Evolutionary conservation across 768 basidiomycete species (phyloP), one percentile per base, ranked within the genome.

Genomic region (Leccinum ochraceum): DNA sequence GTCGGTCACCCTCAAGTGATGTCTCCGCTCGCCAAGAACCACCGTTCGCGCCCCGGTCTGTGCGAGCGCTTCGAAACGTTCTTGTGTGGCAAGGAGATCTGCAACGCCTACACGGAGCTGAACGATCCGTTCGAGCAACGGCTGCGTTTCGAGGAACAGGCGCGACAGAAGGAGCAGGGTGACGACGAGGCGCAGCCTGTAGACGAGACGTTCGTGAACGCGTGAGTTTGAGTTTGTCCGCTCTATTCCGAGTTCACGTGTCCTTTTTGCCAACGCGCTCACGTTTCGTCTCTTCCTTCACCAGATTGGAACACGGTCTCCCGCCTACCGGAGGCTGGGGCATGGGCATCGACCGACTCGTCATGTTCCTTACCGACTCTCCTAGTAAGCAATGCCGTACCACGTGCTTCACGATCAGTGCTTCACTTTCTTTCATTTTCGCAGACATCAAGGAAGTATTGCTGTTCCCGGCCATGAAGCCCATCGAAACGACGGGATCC

Each of bases 51-150:
- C 46, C 93, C 95, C 0, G 97, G 97, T 42, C 83, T 99, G 26
- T 98, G 97, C 76, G 97, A 99, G 76, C 94, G 97, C 17, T 99
- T 99, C 79, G 97, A 99, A 75, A 94, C 87, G 9, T 99, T 99
- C 85, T 85, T 99, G 83, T 96, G 94, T 56, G 94, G 94, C 60
- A 95, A 97, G 82, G 96, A 98, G 77, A 88, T 98, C 76, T 95
- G 94, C 82, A 98, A 99, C 70, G 96, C 97, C 24, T 99, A 99
- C 75, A 99, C 97, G 46, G 97, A 99, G 81, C 85, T 99, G 82
- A 99, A 99, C 78, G 97, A 99, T 77, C 97, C 94, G 1, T 96
- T 95, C 72, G 93, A 95, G 75, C 97, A 99, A 77, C 83, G 95
- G 37, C 78, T 93, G 69, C 87, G 97, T 64, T 99, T 99, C 77